These are phyloP conservation scores for Hortaea werneckii DNA, from an alignment of 2,329 filamentous ascomycete species.

Conservation along the genomic window DNA sequence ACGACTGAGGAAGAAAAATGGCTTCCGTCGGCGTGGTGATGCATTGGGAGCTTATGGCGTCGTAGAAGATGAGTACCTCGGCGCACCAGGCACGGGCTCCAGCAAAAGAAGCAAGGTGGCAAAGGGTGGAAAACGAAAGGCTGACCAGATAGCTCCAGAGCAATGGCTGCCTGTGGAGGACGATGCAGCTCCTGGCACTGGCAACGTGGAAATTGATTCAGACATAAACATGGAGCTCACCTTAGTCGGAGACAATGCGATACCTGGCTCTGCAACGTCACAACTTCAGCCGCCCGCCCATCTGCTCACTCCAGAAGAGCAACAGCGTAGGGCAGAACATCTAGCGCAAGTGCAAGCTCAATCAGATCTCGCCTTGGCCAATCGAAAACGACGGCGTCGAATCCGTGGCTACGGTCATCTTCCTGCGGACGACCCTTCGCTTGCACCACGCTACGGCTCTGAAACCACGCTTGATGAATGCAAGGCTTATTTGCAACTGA, in stretches of 20 bases:
- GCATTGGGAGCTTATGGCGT: background rate
- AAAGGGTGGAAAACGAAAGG: background rate
- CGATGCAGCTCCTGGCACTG: background rate
- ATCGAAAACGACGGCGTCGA: conserved; percentile 57
- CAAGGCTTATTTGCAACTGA: conserved; percentile 57
- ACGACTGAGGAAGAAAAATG: conserved; percentile 52
- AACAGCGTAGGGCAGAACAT: conserved; percentile 12
- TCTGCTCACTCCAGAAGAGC: conserved; percentile 10
- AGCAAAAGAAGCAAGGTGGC: conserved; percentile 1
- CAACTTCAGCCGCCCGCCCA: conserved; percentile 3
- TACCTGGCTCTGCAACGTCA: background rate
- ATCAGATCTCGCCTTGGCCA: conserved; percentile 50
- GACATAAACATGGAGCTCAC: conserved; percentile 1
- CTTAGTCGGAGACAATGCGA: no score
- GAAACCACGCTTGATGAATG: conserved; percentile 75
- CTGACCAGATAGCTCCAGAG: background rate
- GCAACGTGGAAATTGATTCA: background rate
- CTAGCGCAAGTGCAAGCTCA: conserved; percentile 30
- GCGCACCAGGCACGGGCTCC: background rate
- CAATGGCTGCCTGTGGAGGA: background rate
- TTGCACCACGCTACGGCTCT: conserved; percentile 63
- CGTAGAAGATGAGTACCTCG: background rate
- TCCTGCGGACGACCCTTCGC: conserved; percentile 54
- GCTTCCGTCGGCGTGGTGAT: conserved; percentile 24
- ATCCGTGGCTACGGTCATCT: conserved; percentile 59